Evolutionary conservation across 1,284 basidiomycete genomes (phyloP).

Genomic region (Rhodofomes roseus): DNA sequence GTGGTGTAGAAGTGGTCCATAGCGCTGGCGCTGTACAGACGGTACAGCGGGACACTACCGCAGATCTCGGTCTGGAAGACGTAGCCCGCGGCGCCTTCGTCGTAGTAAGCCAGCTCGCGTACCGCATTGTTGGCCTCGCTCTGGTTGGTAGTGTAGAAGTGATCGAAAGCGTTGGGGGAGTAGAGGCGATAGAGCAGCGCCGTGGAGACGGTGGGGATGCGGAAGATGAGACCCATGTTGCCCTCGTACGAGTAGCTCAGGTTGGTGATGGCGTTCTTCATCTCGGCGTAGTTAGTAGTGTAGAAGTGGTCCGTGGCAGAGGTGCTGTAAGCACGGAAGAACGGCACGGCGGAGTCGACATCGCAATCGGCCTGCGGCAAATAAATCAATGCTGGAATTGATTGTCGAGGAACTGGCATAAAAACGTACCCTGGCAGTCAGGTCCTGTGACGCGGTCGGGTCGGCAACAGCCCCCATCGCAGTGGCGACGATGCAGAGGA

Average conservation of each 20-base stretch:
- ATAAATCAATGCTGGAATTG: too few species aligned
- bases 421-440: too few species aligned
- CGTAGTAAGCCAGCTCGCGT: not conserved
- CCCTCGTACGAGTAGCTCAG: not conserved
- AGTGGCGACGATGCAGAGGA: too few species aligned
- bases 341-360: constrained; percentile 1
- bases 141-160: constrained; percentile 4
- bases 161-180: not conserved
- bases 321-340: not conserved
- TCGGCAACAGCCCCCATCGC: too few species aligned
- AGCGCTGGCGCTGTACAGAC: not conserved
- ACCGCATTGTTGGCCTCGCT: not conserved
- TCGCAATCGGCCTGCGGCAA: not conserved
- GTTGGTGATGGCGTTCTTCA: not conserved
- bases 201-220: not conserved
- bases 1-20: constrained; percentile 7
- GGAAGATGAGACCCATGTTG: not conserved
- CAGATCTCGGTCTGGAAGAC: not conserved
- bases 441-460: too few species aligned
- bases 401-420: too few species aligned
- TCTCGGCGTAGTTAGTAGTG: constrained; percentile 3
- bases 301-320: constrained; percentile 4
- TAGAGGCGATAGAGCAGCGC: constrained; percentile 4
- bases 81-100: constrained; percentile 2
- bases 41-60: constrained; percentile 3